A percentile compares a stretch with the other conserved stretches of the same genome.
These are phyloP conservation scores for Botrytis byssoidea DNA, from an alignment of 2,329 filamentous ascomycete species.

Conservation along the genomic window DNA sequence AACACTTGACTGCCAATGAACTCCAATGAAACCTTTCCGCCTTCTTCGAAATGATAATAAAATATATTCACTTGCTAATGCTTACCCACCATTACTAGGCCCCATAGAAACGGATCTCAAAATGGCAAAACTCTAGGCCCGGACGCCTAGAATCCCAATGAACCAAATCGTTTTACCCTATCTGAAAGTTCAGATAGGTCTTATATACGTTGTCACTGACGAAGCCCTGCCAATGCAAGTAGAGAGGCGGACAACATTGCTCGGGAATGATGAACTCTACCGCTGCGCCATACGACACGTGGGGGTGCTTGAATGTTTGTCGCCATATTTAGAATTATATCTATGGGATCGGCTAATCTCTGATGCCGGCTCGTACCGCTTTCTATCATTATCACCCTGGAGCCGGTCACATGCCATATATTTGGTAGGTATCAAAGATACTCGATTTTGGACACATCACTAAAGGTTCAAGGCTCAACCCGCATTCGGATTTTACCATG, in stretches of 20 bases:
- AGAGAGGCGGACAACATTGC: background rate
- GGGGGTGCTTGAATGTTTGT: background rate
- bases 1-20: background rate
- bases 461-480: too few relatives aligned
- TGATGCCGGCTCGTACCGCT: background rate
- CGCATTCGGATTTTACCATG: background rate
- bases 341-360: background rate
- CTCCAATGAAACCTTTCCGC: background rate
- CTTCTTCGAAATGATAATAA: background rate
- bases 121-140: background rate
- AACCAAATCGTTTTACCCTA: background rate
- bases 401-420: background rate
- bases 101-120: background rate
- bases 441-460: background rate
- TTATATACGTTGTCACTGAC: background rate
- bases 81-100: accelerated
- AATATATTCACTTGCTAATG: background rate
- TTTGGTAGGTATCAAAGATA: too few relatives aligned
- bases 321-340: background rate
- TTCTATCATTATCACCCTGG: background rate
- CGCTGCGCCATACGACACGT: background rate
- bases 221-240: background rate
- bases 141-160: background rate
- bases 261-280: background rate
- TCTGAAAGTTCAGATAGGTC: background rate